These are phyloP conservation scores for Aspergillus calidoustus DNA, from an alignment of 2,329 filamentous ascomycete species.

Conservation along the genomic window DNA sequence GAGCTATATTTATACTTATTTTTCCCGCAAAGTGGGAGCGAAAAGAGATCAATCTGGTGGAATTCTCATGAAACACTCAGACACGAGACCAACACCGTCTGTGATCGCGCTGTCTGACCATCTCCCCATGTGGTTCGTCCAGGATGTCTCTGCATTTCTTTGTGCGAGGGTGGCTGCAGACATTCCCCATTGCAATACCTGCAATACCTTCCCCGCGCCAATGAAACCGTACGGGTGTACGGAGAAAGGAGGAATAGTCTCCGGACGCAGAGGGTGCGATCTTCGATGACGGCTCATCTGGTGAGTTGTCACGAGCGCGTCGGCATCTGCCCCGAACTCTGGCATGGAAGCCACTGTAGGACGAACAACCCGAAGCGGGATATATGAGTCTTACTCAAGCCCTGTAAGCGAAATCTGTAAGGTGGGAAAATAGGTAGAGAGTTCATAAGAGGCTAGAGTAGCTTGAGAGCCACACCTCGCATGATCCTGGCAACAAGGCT, in stretches of 20 bases:
- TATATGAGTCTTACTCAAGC: not conserved
- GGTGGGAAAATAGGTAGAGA: not conserved
- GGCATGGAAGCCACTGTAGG: slow-evolving; percentile 15
- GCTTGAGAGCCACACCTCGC: not conserved
- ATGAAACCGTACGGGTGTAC: not conserved
- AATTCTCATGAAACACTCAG: slow-evolving; percentile 2
- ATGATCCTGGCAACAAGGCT: slow-evolving; percentile 2
- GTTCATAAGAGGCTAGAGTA: not conserved
- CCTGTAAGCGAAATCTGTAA: not conserved
- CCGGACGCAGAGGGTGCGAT: not conserved
- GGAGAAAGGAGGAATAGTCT: not conserved
- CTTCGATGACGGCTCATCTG: slow-evolving; percentile 9
- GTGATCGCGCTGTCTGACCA: slow-evolving; percentile 24
- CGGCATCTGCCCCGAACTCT: not conserved
- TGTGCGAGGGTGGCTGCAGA: slow-evolving; percentile 20
- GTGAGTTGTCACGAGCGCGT: slow-evolving; percentile 16
- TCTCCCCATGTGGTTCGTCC: slow-evolving; percentile 1
- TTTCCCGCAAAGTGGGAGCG: not conserved
- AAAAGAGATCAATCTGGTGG: not conserved
- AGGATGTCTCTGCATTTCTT: not conserved
- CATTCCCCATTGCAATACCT: not conserved
- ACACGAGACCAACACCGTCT: slow-evolving; percentile 7
- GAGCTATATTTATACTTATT: slow-evolving; percentile 9
- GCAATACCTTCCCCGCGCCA: slow-evolving; percentile 1
- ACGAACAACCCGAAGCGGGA: slow-evolving; percentile 5